Evolutionary conservation across 257 asterid genomes (phyloP).

Genomic region (Dorcoceras hygrometricum): DNA sequence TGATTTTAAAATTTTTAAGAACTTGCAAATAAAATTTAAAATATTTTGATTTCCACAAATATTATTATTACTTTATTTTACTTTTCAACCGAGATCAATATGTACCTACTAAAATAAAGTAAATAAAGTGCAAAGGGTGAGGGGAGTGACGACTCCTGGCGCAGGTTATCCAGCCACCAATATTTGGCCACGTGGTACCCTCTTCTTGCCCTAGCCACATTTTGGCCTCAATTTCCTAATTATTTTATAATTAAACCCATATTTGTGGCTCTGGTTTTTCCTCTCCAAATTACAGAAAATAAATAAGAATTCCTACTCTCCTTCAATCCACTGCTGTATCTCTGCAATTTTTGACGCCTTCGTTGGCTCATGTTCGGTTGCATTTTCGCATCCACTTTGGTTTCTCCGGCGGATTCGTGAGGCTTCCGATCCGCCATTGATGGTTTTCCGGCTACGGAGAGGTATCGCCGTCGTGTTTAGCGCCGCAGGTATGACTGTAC

Average conservation of each 20-base stretch:
- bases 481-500: conserved; percentile 31
- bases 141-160: conserved; percentile 27
- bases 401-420: conserved; percentile 15
- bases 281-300: conserved; percentile 2
- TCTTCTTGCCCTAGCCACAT: conserved; percentile 26
- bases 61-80: no score
- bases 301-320: conserved; percentile 15
- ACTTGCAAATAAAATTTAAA: no score
- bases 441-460: conserved; percentile 23
- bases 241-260: conserved; percentile 24
- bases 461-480: conserved; percentile 29
- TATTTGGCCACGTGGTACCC: conserved; percentile 43
- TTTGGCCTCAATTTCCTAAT: conserved; percentile 29
- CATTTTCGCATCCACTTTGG: background rate
- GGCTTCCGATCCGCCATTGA: conserved; percentile 41
- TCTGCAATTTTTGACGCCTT: background rate
- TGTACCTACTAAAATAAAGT: no score
- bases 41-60: no score
- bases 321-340: conserved; percentile 10
- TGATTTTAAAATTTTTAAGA: no score
- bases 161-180: conserved; percentile 37
- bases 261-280: conserved; percentile 79
- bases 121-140: conserved; percentile 57
- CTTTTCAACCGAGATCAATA: no score
- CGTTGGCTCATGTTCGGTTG: conserved; percentile 5